phyloP scores from a whole-genome alignment of 2,329 filamentous ascomycete genomes.

The Neobulgaria alba region DNA sequence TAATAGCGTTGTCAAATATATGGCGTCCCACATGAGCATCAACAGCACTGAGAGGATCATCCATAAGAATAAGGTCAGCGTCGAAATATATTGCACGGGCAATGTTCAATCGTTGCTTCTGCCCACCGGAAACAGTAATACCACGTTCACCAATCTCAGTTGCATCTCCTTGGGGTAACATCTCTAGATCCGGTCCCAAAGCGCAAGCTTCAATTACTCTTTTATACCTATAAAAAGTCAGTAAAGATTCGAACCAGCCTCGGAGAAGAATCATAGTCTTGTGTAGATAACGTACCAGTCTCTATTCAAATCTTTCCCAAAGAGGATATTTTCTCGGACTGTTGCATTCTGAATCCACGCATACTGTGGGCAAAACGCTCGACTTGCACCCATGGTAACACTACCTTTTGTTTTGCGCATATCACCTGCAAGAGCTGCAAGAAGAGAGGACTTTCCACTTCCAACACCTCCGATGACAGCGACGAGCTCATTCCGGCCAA shows the following conservation, averaged over 20 bases:
- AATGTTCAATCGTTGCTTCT: conserved; percentile 93
- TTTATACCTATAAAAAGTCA: conserved; percentile 35
- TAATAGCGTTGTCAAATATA: conserved; percentile 90
- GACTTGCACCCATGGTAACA: conserved; percentile 65
- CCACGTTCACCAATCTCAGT: conserved; percentile 94
- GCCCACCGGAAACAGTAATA: conserved; percentile 93
- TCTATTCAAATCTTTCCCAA: conserved; percentile 69
- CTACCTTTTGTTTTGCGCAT: conserved; percentile 78
- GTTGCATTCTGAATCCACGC: conserved; percentile 95
- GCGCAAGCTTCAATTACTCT: conserved; percentile 64
- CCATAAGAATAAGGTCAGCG: conserved; percentile 59
- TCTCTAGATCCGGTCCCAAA: conserved; percentile 75
- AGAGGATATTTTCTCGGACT: conserved; percentile 80
- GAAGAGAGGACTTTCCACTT: conserved; percentile 80
- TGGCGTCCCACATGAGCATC: conserved; percentile 63
- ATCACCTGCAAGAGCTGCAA: conserved; percentile 84
- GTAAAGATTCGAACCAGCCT: too few relatives aligned
- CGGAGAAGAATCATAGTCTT: too few relatives aligned
- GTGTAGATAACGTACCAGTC: conserved; percentile 56
- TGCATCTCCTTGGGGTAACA: conserved; percentile 79
- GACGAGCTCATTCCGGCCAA: conserved; percentile 67
- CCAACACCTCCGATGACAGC: conserved; percentile 87
- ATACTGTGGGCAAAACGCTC: conserved; percentile 91
- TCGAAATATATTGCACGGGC: conserved; percentile 73
- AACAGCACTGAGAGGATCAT: conserved; percentile 60